Conservation (phyloP, 1,139 yeast species). For the Geotrichum citri-aurantii region DNA sequence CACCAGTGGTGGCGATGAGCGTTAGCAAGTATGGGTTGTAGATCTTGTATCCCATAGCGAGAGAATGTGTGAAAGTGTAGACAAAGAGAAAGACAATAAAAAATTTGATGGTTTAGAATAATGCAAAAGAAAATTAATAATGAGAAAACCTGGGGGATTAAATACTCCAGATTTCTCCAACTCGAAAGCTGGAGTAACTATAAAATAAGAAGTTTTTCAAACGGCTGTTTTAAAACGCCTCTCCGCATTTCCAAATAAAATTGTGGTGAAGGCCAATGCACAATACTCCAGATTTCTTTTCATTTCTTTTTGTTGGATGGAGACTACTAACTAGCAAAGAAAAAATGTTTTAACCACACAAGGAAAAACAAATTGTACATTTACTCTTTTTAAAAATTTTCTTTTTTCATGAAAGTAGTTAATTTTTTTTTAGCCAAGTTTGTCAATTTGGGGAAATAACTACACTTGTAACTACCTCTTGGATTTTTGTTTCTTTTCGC, state of each 20-base stretch:
- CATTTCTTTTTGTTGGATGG: background rate
- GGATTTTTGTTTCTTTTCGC: background rate
- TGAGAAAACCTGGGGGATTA: background rate
- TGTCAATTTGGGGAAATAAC: background rate
- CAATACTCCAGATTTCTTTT: background rate
- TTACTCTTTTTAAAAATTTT: background rate
- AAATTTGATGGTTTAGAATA: background rate
- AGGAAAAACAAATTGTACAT: background rate
- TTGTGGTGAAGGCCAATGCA: background rate
- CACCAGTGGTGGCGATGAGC: conserved; percentile 72
- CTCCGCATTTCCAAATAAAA: background rate
- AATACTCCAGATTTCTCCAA: background rate
- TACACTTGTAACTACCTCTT: background rate
- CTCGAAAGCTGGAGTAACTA: background rate
- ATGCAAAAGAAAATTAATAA: no score
- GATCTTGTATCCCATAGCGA: conserved; percentile 24
- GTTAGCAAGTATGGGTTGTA: conserved; percentile 39
- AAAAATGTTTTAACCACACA: background rate
- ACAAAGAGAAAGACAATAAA: background rate
- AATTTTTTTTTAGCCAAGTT: background rate
- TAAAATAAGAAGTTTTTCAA: no score
- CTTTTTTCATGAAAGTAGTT: no score
- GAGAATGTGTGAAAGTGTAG: background rate
- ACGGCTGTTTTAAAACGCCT: background rate
- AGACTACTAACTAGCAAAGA: background rate